A percentile compares a stretch with the other conserved stretches of the same genome.
Evolutionary conservation across 805 yeast genomes (phyloP).

Genomic region (Wickerhamomyces silvicola): DNA sequence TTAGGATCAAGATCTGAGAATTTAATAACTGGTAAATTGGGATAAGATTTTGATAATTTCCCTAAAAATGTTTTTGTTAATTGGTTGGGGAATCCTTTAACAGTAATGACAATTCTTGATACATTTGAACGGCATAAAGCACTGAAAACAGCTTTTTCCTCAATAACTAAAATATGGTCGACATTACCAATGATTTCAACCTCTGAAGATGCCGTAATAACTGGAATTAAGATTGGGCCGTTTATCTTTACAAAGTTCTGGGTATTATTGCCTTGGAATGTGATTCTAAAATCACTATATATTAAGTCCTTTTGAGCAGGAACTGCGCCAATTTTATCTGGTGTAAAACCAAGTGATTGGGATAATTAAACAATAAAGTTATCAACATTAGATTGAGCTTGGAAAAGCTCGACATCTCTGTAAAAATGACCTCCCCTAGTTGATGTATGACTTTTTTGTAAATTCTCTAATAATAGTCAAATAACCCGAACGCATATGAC

Average conservation of each 20-base stretch:
- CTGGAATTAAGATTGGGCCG: conserved; percentile 33
- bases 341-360: conserved; percentile 31
- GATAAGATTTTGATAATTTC: conserved; percentile 18
- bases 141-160: conserved; percentile 47
- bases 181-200: conserved; percentile 4
- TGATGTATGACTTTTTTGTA: conserved; percentile 7
- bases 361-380: conserved; percentile 32
- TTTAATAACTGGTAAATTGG: conserved; percentile 32
- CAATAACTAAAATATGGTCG: conserved; percentile 36
- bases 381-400: conserved; percentile 38
- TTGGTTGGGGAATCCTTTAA: conserved; percentile 66
- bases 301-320: conserved; percentile 62
- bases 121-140: conserved; percentile 20
- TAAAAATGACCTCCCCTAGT: conserved; percentile 58
- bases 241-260: conserved; percentile 4
- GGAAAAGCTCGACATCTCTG: conserved; percentile 49
- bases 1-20: conserved; percentile 62
- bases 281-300: conserved; percentile 27
- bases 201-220: conserved; percentile 21
- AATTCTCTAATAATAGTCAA: too few species aligned
- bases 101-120: conserved; percentile 42
- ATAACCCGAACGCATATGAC: too few species aligned
- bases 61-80: conserved; percentile 42
- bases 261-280: conserved; percentile 1
- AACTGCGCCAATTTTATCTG: conserved; percentile 38